Evolutionary conservation across 495 filamentous ascomycete species (phyloP), one percentile per base, ranked within the genome.

Genomic region (Penicillium lagena): DNA sequence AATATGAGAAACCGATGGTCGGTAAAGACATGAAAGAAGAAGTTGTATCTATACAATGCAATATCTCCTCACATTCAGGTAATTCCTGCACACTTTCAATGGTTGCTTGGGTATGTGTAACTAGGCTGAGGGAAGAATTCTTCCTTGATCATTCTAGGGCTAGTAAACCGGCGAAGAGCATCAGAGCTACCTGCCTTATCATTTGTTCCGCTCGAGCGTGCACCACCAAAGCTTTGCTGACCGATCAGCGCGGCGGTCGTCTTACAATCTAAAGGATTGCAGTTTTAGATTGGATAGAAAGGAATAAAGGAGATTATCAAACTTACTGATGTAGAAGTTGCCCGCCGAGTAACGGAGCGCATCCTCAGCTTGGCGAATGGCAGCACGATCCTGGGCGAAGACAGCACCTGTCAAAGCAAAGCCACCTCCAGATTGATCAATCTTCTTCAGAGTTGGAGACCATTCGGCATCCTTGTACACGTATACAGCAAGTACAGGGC

Each of bases 151-250:
- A 81, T 80, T 43, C 87, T 69, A 42, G 77, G 71, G 59, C 83
- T 87, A 10, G 86, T 81, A 49, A 90, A 91, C 31, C 87, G 70
- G 29, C 71, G 70, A 43, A 91, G 51, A 29, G 86, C 60, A 50
- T 77, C 78, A 42, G 72, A 68, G 61, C 80, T 86, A 12, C 87
- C 87, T 11, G 86, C 85, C 72, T 90, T 90, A 62, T 91, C 87
- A 52, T 89, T 88, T 6, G 87, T 91, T 9, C 87, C 87, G 51
- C 83, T 87, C 13, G 82, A 78, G 39, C 87, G 72, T 35, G 79
- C 75, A 36, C 87, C 87, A 22, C 87, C 87, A 57, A 91, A 90
- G 29, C 85, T 78, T 61, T 91, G 87, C 70, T 90, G 87, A 7
- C 86, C 87, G 9, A 90, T 85, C 12, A 91, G 78, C 7, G 87